Conservation (phyloP, 2,329 filamentous ascomycete genomes). For the Whalleya microplaca region DNA sequence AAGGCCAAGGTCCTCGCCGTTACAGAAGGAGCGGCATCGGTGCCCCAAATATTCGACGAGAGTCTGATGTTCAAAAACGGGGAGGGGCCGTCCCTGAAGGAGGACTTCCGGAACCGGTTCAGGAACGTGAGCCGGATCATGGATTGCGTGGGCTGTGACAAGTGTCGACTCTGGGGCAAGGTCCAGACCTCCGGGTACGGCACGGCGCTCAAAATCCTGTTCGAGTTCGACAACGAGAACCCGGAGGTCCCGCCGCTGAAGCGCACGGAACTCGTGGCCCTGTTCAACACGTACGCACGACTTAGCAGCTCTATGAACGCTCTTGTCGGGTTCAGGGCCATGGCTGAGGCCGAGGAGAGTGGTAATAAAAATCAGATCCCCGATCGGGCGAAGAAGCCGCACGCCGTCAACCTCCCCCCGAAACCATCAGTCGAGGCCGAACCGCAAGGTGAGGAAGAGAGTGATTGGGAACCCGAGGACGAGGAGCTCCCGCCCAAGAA, state of each 20-base stretch:
- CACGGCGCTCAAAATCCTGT: slow-evolving; percentile 91
- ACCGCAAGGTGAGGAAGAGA: slow-evolving; percentile 32
- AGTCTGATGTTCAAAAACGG: slow-evolving; percentile 89
- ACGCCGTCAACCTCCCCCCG: slow-evolving; percentile 40
- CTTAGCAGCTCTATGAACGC: slow-evolving; percentile 80
- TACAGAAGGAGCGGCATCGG: slow-evolving; percentile 68
- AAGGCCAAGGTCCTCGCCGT: slow-evolving; percentile 81
- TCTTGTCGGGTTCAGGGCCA: slow-evolving; percentile 69
- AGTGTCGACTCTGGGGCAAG: slow-evolving; percentile 98
- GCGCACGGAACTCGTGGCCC: slow-evolving; percentile 88
- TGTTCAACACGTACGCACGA: slow-evolving; percentile 92
- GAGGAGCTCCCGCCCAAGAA: slow-evolving; percentile 39
- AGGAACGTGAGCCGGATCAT: slow-evolving; percentile 95
- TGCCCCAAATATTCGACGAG: slow-evolving; percentile 90
- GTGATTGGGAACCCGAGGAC: slow-evolving; percentile 47
- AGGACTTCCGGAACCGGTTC: slow-evolving; percentile 97
- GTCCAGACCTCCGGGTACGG: slow-evolving; percentile 94
- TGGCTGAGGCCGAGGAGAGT: slow-evolving; percentile 46
- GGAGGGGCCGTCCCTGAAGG: slow-evolving; percentile 78
- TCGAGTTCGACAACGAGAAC: slow-evolving; percentile 78
- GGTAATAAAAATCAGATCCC: slow-evolving; percentile 30
- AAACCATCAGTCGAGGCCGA: slow-evolving; percentile 21
- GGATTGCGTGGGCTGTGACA: slow-evolving; percentile 99
- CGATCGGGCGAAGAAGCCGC: slow-evolving; percentile 49
- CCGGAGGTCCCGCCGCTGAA: slow-evolving; percentile 72